Evolutionary conservation across 352 stramenopile species (phyloP), one percentile per base, ranked within the genome.

Genomic region (Hyaloperonospora brassicae): DNA sequence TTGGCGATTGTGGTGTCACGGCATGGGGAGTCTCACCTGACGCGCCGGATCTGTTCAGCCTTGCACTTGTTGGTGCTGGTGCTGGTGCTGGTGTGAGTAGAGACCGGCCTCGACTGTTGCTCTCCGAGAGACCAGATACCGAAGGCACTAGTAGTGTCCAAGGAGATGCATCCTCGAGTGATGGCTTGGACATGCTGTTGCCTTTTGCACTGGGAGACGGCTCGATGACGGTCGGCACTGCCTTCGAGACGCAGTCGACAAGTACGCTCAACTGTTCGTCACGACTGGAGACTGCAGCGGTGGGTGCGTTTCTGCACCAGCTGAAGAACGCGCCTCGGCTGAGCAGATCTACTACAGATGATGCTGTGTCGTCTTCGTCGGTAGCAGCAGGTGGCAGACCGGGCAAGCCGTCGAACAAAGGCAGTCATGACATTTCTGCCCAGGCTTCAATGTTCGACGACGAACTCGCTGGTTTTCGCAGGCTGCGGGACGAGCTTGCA

Each of bases 281-380:
- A 1, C 31, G 60, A 13, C 77, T 75, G 59, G 72, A 86, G 9
- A 83, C 69, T 8, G 79, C 78, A 9, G 82, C 76, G 0, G 79
- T 93, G 25, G 80, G 80, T 2, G 84, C 70, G 50, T 93, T 93
- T 45, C 57, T 93, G 1, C 70, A 91, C 47, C 76, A 91, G 47
- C 57, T 93, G 27, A 91, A 91, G 61, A 70, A 88, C 35, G 83
- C 80, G 6, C 83, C 80, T 22, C 76, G 73, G 2, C 55, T 93
- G 24, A 72, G 12, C 22, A 63, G 25, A 5, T 38, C 10, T 54
- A 40, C 41, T 11, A 49, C 50, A 1, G 45, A 30, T 5, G 42
- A 17, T 17, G 17, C 17, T 17, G 17, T 17, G 17, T 17, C 17
- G 17, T 17, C 17, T 17, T 17, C 17, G 17, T 17, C 17, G 17